Evolutionary conservation across 495 filamentous ascomycete genomes (phyloP), one percentile per base, ranked within the genome.

Genomic region (Xylaria curta): DNA sequence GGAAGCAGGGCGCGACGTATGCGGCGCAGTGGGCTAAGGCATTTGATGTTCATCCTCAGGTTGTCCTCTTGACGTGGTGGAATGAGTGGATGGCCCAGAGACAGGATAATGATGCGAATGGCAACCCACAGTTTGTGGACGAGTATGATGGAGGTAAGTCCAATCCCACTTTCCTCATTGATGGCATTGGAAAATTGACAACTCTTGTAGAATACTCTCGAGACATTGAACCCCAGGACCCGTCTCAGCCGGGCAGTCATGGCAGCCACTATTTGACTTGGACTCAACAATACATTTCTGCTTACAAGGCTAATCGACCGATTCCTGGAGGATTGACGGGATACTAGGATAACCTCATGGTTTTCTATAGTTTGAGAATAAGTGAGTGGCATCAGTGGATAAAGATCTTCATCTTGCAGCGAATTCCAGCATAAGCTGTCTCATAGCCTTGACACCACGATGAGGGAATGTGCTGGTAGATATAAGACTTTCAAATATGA

Each of bases 61-160:
- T 53, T 53, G 49, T 53, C 49, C n/a, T 53, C 49, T 8, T 53
- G 21, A 53, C 49, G 26, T 53, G 49, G 49, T 53, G 49, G 49
- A 53, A 53, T 53, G 49, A 53, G 49, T 53, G 49, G 49, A 53
- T 53, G 49, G 49, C 49, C 49, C 49, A 53, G 49, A 21, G 49
- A 24, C 49, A 53, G 10, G 2, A 2, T 1, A 8, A 53, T 53
- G 49, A 24, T 10, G 2, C 49, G 8, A 24, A 53, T 53, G 49
- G 49, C 9, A 53, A 24, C 49, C 49, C 21, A 10, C 49, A 4
- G 49, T 53, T 53, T 53, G 49, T 53, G 8, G 49, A 53, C 9
- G n/a, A 53, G 49, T 53, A 26, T 53, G 49, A 53, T 24, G 49
- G 49, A 26, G 49, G 49, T 53, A 24, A 53, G 9, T 24, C 12